A percentile compares a stretch with the other conserved stretches of the same genome.
phyloP scores from a whole-genome alignment of 495 filamentous ascomycete species.

The Lepidopterella palustris region DNA sequence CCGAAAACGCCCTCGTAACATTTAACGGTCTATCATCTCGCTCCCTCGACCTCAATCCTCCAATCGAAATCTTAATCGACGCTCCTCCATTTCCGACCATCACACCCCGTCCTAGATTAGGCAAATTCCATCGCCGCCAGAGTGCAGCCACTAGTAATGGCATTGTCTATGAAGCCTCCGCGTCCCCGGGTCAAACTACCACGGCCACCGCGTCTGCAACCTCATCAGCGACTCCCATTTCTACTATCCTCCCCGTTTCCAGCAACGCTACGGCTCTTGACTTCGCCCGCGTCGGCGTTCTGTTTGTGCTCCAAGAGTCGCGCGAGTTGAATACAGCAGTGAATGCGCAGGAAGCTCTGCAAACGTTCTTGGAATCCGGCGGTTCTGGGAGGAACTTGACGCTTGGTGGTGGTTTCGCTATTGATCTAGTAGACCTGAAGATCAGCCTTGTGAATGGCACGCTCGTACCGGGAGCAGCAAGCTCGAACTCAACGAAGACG shows the following conservation, averaged over 20 bases:
- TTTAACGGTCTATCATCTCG: constrained; percentile 55
- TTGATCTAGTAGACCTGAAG: neutral
- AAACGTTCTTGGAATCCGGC: constrained; percentile 42
- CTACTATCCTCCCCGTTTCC: constrained; percentile 22
- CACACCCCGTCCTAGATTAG: neutral
- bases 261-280: constrained; percentile 49
- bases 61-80: neutral
- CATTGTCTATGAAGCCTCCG: constrained; percentile 25
- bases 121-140: neutral
- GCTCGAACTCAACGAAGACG: neutral
- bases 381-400: constrained; percentile 7
- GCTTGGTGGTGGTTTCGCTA: neutral
- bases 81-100: neutral
- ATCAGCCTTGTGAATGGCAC: neutral
- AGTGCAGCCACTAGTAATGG: constrained; percentile 21
- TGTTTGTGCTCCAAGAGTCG: constrained; percentile 56
- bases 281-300: constrained; percentile 58
- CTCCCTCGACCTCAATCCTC: constrained; percentile 15
- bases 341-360: constrained; percentile 50
- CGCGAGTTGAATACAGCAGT: constrained; percentile 45
- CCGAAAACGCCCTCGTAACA: constrained; percentile 78
- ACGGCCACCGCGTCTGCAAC: neutral
- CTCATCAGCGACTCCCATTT: constrained; percentile 28
- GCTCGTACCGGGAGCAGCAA: neutral
- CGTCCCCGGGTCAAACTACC: constrained; percentile 3